Percentiles rank a stretch among this genome's conserved stretches.
phyloP scores from a whole-genome alignment of 805 yeast genomes.

The Lachancea lanzarotensis region DNA sequence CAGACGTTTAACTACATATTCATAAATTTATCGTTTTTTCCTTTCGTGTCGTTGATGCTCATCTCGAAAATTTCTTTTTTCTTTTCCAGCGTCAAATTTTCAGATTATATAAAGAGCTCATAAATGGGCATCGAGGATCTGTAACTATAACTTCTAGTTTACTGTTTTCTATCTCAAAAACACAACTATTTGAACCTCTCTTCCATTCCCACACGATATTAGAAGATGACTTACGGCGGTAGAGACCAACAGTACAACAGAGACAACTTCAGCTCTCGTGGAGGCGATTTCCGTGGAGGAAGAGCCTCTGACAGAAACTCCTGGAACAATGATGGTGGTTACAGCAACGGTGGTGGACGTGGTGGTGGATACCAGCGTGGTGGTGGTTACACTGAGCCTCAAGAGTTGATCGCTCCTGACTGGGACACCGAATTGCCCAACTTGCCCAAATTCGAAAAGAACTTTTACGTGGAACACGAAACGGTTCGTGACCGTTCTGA shows the following conservation, averaged over 20 bases:
- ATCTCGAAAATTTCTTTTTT: conserved; percentile 3
- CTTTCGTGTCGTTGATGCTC: conserved; percentile 1
- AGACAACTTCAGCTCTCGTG: conserved; percentile 35
- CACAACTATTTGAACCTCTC: neutral
- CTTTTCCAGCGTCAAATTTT: neutral
- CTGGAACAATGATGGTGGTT: conserved; percentile 30
- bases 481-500: conserved; percentile 69
- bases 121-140: neutral
- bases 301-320: conserved; percentile 34
- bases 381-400: conserved; percentile 32
- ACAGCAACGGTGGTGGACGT: conserved; percentile 35
- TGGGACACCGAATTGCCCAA: conserved; percentile 60
- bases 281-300: conserved; percentile 37
- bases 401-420: conserved; percentile 50
- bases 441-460: conserved; percentile 88
- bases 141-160: neutral
- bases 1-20: too few relatives aligned
- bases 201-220: neutral
- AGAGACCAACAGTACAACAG: conserved; percentile 35
- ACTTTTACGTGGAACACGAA: conserved; percentile 85
- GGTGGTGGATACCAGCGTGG: conserved; percentile 40
- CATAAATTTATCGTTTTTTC: neutral
- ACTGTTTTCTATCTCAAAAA: conserved; percentile 16
- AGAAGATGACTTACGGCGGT: conserved; percentile 30
- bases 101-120: neutral